These are phyloP conservation scores for Nannizziopsis barbatae DNA, from an alignment of 2,329 filamentous ascomycete species.

Conservation along the genomic window DNA sequence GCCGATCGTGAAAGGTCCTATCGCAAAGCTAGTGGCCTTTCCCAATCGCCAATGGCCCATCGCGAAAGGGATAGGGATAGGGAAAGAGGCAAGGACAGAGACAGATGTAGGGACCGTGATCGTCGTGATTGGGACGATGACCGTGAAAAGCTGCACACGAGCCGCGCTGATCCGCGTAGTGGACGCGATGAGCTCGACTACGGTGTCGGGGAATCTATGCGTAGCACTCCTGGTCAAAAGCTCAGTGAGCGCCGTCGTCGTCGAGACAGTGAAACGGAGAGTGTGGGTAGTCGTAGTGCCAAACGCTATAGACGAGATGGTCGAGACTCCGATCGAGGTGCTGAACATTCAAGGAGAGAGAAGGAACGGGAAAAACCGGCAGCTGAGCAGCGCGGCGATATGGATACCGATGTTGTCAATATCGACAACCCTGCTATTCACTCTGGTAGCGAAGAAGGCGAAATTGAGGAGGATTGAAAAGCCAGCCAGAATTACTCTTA, in stretches of 20 bases:
- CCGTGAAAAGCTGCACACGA: constrained; percentile 73
- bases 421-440: constrained; percentile 42
- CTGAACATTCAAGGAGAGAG: constrained; percentile 25
- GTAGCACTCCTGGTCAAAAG: constrained; percentile 41
- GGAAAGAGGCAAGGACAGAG: constrained; percentile 16
- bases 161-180: constrained; percentile 66
- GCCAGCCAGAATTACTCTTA: not conserved
- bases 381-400: not conserved
- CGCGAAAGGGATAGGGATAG: constrained; percentile 25
- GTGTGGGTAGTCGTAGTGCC: constrained; percentile 46
- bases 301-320: constrained; percentile 45
- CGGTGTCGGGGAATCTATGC: constrained; percentile 53
- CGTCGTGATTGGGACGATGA: constrained; percentile 80
- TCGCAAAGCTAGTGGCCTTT: constrained; percentile 60
- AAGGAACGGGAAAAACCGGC: constrained; percentile 20
- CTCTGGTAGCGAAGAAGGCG: constrained; percentile 91
- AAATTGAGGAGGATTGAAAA: constrained; percentile 68
- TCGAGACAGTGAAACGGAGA: constrained; percentile 64
- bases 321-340: constrained; percentile 27
- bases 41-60: constrained; percentile 38
- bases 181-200: constrained; percentile 84
- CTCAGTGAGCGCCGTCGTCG: constrained; percentile 60
- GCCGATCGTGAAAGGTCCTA: constrained; percentile 91
- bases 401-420: not conserved
- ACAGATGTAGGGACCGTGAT: constrained; percentile 52